Evolutionary conservation across 257 asterid species (phyloP).

Genomic region (Solanum chilense): DNA sequence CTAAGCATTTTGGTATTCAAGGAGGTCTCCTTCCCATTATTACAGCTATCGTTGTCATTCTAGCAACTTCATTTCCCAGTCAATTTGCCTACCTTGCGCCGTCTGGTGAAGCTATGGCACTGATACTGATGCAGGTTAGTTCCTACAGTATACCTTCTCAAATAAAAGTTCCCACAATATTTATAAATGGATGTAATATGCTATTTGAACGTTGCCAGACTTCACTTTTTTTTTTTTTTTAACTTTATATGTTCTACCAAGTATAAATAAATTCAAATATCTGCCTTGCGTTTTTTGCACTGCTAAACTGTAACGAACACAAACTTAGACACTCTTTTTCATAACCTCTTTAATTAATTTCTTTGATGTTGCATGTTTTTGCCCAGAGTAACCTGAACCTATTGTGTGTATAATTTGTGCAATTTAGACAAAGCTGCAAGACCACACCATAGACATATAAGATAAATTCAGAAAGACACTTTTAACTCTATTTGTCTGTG

Average conservation of each 20-base stretch:
- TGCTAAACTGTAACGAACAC: background rate
- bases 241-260: background rate
- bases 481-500: background rate
- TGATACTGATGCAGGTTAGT: slow-evolving; percentile 81
- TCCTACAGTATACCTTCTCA: background rate
- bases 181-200: background rate
- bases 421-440: background rate
- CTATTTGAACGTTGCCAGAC: background rate
- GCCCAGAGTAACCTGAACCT: background rate
- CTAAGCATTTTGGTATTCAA: slow-evolving; percentile 54
- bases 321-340: background rate
- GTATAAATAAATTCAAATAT: background rate
- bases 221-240: background rate
- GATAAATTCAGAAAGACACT: background rate
- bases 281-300: background rate
- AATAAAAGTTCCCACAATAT: background rate
- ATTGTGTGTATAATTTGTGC: background rate
- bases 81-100: slow-evolving; percentile 80
- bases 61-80: slow-evolving; percentile 66
- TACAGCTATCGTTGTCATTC: slow-evolving; percentile 66
- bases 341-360: background rate
- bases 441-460: background rate
- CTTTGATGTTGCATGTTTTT: background rate
- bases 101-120: slow-evolving; percentile 89
- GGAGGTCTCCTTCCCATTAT: slow-evolving; percentile 83